Evolutionary conservation across 148 eudicot species (phyloP), one percentile per base, ranked within the genome.

Genomic region (Heliamphora exappendiculata): DNA sequence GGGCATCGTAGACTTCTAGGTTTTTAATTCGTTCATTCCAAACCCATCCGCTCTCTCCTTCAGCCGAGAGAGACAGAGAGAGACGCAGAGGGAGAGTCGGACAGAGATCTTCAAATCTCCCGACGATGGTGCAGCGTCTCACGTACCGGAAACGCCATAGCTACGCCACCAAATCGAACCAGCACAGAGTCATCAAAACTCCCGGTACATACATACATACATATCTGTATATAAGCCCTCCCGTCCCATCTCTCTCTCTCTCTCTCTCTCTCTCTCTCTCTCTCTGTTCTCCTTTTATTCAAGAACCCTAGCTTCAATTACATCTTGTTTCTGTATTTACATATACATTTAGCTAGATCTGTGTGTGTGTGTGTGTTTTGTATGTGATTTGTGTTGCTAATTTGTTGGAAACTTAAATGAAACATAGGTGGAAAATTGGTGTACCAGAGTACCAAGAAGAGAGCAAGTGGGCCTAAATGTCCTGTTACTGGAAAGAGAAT

Each of bases 401-500:
- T 49, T 24, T 51, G 65, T 49, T 64, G 36, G n/a, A 16, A 55
- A n/a, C n/a, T 22, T 76, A 17, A 50, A 7, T 72, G 76, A 16
- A 17, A 67, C 47, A 3, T 49, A 89, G 96, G 96, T 85, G 91
- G 91, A 7, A 87, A 82, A 67, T 74, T 88, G 73, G 89, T 87
- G 28, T 91, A 87, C 37, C 89, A 86, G 84, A 83, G 81, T 17
- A 82, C 87, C 19, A 87, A 84, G 87, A 91, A 91, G 89, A 88
- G 92, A 72, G 95, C 95, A 19, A 89, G 87, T 72, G 92, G 91
- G 0, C 95, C 92, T 0, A 89, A 89, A 34, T 89, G 93, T 53
- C 93, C 93, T 77, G 91, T 91, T 28, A 91, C 92, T 79, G 96
- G 96, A 65, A 91, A 87, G 83, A 85, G 93, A 76, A 91, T 91